A percentile compares a stretch with the other conserved stretches of the same genome.
These are phyloP conservation scores for Amyloporia xantha DNA, from an alignment of 768 basidiomycete genomes.

Conservation along the genomic window DNA sequence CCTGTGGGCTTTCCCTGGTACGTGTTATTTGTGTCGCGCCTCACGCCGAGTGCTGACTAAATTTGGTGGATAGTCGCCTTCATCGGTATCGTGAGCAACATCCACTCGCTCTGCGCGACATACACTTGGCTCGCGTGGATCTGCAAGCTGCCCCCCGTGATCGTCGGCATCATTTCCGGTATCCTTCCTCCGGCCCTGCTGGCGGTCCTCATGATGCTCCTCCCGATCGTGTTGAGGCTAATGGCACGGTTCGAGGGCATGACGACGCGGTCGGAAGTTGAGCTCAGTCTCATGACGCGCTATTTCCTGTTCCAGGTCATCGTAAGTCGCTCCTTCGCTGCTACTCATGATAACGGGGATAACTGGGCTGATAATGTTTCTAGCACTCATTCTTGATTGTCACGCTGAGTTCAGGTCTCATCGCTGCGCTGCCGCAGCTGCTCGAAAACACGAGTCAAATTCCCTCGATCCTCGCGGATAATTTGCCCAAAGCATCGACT, in stretches of 20 bases:
- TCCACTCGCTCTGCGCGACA: constrained; percentile 57
- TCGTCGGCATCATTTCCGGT: constrained; percentile 84
- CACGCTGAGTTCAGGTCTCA: constrained; percentile 77
- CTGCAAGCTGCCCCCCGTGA: constrained; percentile 53
- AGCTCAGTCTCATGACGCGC: constrained; percentile 86
- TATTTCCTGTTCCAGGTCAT: constrained; percentile 91
- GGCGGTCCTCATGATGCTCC: constrained; percentile 85
- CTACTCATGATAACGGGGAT: not conserved
- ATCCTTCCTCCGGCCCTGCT: constrained; percentile 83
- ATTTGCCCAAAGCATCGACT: constrained; percentile 77
- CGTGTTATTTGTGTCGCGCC: constrained; percentile 6
- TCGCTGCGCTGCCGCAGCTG: constrained; percentile 59
- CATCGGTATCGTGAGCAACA: constrained; percentile 81
- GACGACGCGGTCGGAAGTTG: constrained; percentile 74
- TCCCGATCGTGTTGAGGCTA: constrained; percentile 77
- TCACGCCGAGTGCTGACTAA: not conserved
- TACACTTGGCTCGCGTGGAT: constrained; percentile 81
- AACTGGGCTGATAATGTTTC: not conserved
- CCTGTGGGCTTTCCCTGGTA: constrained; percentile 82
- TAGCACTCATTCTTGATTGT: constrained; percentile 94
- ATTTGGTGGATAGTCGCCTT: constrained; percentile 29
- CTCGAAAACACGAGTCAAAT: constrained; percentile 61
- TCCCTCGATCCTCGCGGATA: constrained; percentile 63
- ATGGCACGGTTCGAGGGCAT: constrained; percentile 86
- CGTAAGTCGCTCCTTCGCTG: constrained; percentile 39